Percentiles rank a stretch among this genome's conserved stretches.
Conservation (phyloP, 805 yeast species). For the Lipomyces spencermartinsiae region DNA sequence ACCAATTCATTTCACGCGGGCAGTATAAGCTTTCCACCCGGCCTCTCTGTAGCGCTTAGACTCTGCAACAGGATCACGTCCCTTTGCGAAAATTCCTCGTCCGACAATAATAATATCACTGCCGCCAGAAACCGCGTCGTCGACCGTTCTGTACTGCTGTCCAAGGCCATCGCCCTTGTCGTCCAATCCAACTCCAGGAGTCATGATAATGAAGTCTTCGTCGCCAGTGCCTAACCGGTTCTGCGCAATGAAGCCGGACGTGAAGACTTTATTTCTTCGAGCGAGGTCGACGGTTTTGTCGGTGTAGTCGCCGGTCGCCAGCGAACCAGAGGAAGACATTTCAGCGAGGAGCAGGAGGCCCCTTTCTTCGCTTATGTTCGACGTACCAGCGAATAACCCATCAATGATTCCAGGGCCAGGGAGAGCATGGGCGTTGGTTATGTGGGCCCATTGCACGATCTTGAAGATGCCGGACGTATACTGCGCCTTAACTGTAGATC, state of each 20-base stretch:
- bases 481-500: slow-evolving; percentile 94
- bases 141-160: slow-evolving; percentile 94
- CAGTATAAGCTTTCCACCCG: slow-evolving; percentile 90
- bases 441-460: slow-evolving; percentile 94
- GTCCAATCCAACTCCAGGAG: slow-evolving; percentile 98
- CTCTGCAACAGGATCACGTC: slow-evolving; percentile 87
- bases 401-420: slow-evolving; percentile 93
- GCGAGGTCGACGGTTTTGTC: slow-evolving; percentile 88
- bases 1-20: slow-evolving; percentile 42
- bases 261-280: slow-evolving; percentile 83
- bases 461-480: slow-evolving; percentile 87
- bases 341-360: slow-evolving; percentile 96
- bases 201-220: slow-evolving; percentile 94
- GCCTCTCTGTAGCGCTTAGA: slow-evolving; percentile 89
- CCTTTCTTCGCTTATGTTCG: slow-evolving; percentile 59
- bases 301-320: slow-evolving; percentile 93
- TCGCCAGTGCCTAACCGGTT: slow-evolving; percentile 80
- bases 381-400: slow-evolving; percentile 83
- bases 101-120: slow-evolving; percentile 98
- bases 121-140: slow-evolving; percentile 82
- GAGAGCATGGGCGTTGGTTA: slow-evolving; percentile 96
- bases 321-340: slow-evolving; percentile 88
- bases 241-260: slow-evolving; percentile 96
- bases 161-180: slow-evolving; percentile 96
- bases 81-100: slow-evolving; percentile 92